Base-by-base conservation (phyloP, 768 basidiomycete genomes). In the Cubamyces sp. region DNA sequence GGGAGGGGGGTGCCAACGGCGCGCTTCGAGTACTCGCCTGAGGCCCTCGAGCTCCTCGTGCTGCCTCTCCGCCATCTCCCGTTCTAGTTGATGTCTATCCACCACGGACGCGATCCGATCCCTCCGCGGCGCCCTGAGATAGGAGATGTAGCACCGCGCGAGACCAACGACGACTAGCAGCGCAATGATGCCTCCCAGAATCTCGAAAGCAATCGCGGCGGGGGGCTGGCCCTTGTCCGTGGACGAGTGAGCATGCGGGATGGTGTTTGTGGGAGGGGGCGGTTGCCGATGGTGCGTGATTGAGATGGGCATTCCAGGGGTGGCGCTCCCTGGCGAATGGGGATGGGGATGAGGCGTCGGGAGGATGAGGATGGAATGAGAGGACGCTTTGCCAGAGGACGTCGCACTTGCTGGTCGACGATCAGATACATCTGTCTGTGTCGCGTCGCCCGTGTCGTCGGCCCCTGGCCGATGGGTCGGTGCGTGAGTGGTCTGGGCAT, bases 61-160 rank as follows among this genome's bases (percentile, higher is more conserved):
- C 59, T 79, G 77, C 49, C 81, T 68, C 66, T 82, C 80, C 53
- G 77, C 80, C 69, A 86, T 76, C 71, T 86, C 85, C 40, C 75
- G 72, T 54, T 85, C 78, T 8, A 87, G 74, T 34, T 76, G 76
- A 69, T 81, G 80, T 41, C 81, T 74, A 34, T 76, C 74, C 30
- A 81, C 64, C 25, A 79, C 69, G 11, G 74, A 74, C 11, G 75
- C 75, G 26, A 83, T 75, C 15, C 81, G 76, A 64, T 84, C 83
- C 21, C 71, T 80, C 19, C 66, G 54, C 0, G 85, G 84, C 11
- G 79, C 79, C 62, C 74, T 77, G 53, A 68, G 69, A 70, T 81
- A 85, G 52, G 71, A 77, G 65, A 77, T 75, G 49, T 73, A 66
- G 61, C 80, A 84, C 23, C 82, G 82, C 11, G 75, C 18, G 61